Evolutionary conservation across 164 flowering plant species (phyloP).

Genomic region (Brasenia schreberi): DNA sequence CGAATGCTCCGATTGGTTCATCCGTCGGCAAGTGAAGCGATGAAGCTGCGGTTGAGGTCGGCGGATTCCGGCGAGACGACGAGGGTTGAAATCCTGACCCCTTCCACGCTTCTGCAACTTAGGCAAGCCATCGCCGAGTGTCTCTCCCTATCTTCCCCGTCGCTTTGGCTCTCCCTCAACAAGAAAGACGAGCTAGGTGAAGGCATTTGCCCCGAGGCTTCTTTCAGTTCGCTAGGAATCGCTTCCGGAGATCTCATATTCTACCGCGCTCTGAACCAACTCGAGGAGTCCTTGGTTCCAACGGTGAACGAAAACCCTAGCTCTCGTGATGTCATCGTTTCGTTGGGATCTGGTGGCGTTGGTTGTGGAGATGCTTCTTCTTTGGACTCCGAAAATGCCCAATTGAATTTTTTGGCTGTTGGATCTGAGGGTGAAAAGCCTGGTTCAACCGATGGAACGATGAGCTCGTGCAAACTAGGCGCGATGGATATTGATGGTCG

Average conservation of each 20-base stretch:
- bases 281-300: not conserved
- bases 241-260: not conserved
- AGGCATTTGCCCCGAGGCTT: not conserved
- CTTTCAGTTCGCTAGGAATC: not conserved
- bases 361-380: not conserved
- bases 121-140: not conserved
- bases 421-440: not conserved
- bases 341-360: not conserved
- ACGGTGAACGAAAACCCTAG: not conserved
- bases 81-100: not conserved
- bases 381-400: not conserved
- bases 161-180: not conserved
- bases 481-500: not conserved
- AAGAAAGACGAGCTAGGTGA: not conserved
- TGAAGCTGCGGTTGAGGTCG: not conserved
- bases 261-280: not conserved
- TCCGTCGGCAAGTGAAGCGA: too few relatives aligned
- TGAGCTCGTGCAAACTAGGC: not conserved
- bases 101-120: not conserved
- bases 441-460: not conserved
- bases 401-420: not conserved
- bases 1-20: too few relatives aligned
- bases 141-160: not conserved
- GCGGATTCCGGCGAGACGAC: not conserved
- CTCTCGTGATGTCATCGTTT: not conserved